Evolutionary conservation across 2,329 filamentous ascomycete genomes (phyloP).

Genomic region (Cylindrodendrum hubeiense): DNA sequence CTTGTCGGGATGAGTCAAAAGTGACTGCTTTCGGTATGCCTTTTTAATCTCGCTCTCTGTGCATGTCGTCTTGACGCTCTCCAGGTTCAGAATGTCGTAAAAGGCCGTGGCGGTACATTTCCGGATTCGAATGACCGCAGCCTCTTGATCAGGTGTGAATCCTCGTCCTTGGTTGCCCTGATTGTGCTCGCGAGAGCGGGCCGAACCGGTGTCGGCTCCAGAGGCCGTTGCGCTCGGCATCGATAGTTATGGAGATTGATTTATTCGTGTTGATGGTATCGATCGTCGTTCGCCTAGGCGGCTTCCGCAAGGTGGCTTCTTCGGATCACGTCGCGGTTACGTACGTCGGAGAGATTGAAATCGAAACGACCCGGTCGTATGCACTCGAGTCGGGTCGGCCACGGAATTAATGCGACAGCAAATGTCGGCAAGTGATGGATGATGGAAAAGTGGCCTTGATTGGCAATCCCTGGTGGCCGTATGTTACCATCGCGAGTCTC

Average conservation of each 20-base stretch:
- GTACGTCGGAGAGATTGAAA: not conserved
- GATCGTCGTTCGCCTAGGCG: slow-evolving; percentile 1
- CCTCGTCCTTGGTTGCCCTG: slow-evolving; percentile 82
- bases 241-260: slow-evolving; percentile 25
- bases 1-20: slow-evolving; percentile 98
- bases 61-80: slow-evolving; percentile 71
- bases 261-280: slow-evolving; percentile 14
- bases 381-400: not conserved
- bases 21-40: slow-evolving; percentile 92
- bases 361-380: no score
- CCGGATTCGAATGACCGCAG: slow-evolving; percentile 89
- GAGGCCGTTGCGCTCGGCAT: slow-evolving; percentile 65
- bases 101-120: slow-evolving; percentile 88
- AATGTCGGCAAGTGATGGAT: not conserved
- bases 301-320: slow-evolving; percentile 13
- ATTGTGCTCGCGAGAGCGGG: slow-evolving; percentile 74
- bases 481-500: slow-evolving; percentile 21
- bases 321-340: not conserved
- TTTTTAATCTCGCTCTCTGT: slow-evolving; percentile 94
- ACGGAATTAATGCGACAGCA: slow-evolving; percentile 9
- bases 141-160: slow-evolving; percentile 91
- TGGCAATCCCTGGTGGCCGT: slow-evolving; percentile 15
- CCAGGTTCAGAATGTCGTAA: slow-evolving; percentile 91
- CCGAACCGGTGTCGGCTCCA: slow-evolving; percentile 63
- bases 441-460: slow-evolving; percentile 19